Evolutionary conservation across 2,329 filamentous ascomycete genomes (phyloP).

Genomic region (Clarireedia monteithiana): DNA sequence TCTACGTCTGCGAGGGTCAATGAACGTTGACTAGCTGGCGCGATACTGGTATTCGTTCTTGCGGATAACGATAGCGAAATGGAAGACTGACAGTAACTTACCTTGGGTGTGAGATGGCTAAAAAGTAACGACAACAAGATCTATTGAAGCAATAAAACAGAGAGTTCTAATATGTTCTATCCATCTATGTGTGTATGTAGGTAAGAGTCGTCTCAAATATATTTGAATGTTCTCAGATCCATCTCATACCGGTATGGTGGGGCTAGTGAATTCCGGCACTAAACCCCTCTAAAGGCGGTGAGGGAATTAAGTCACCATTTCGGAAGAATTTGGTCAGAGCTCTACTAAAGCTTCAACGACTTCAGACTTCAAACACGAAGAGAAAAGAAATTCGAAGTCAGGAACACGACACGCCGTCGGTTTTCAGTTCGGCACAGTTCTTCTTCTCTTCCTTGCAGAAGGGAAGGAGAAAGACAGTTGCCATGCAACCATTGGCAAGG

Average conservation of each 20-base stretch:
- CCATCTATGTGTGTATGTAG: background rate
- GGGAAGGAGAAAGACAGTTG: conserved; percentile 9
- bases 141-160: background rate
- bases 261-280: background rate
- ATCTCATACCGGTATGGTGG: background rate
- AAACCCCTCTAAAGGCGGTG: background rate
- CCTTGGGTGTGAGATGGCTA: background rate
- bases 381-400: background rate
- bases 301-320: background rate
- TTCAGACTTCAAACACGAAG: conserved; percentile 2
- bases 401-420: background rate
- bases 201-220: no score
- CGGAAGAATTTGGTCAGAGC: conserved; percentile 3
- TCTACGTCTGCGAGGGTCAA: background rate
- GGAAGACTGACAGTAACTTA: background rate
- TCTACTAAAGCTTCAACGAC: conserved; percentile 11
- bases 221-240: no score
- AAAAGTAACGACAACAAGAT: background rate
- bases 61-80: background rate
- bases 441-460: background rate
- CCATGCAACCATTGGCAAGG: conserved; percentile 28
- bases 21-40: background rate
- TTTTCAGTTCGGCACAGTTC: conserved; percentile 1
- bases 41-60: no score
- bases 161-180: background rate